phyloP scores from a whole-genome alignment of 164 flowering plant species.

The Amborella trichopoda region DNA sequence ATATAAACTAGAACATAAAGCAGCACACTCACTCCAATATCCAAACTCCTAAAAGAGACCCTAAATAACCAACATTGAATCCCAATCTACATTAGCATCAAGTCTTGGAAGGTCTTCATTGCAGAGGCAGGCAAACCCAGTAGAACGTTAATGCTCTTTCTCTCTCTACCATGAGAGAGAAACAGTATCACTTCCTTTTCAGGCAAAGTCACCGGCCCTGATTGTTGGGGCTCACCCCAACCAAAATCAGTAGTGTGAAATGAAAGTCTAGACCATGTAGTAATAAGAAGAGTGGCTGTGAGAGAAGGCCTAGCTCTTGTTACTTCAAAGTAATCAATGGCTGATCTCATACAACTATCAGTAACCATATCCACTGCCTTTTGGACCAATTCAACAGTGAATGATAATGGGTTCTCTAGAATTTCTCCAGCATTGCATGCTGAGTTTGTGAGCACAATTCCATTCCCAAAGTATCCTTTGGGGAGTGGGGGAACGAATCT shows the following conservation, averaged over 20 bases:
- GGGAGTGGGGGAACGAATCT: constrained; percentile 69
- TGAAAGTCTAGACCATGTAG: constrained; percentile 77
- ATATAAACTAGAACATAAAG: no score
- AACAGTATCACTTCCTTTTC: constrained; percentile 77
- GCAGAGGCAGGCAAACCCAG: constrained; percentile 83
- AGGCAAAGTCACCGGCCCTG: constrained; percentile 79
- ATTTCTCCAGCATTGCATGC: constrained; percentile 48
- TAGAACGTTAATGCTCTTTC: constrained; percentile 66
- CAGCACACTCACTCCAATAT: no score
- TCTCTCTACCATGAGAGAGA: constrained; percentile 58
- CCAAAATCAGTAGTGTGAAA: constrained; percentile 76
- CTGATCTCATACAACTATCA: constrained; percentile 73
- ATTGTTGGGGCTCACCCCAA: constrained; percentile 78
- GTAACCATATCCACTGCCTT: constrained; percentile 49
- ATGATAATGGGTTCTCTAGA: constrained; percentile 45
- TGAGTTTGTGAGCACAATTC: constrained; percentile 67
- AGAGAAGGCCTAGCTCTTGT: constrained; percentile 75
- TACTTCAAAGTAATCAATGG: constrained; percentile 70
- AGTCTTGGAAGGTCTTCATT: constrained; percentile 54
- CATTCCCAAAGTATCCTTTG: constrained; percentile 71
- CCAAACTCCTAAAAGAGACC: no score
- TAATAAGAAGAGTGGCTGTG: constrained; percentile 58
- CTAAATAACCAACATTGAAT: no score
- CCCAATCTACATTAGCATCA: constrained; percentile 32
- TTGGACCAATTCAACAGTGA: constrained; percentile 40